Conservation (phyloP, 2,329 filamentous ascomycete genomes). For the Penicillium expansum region DNA sequence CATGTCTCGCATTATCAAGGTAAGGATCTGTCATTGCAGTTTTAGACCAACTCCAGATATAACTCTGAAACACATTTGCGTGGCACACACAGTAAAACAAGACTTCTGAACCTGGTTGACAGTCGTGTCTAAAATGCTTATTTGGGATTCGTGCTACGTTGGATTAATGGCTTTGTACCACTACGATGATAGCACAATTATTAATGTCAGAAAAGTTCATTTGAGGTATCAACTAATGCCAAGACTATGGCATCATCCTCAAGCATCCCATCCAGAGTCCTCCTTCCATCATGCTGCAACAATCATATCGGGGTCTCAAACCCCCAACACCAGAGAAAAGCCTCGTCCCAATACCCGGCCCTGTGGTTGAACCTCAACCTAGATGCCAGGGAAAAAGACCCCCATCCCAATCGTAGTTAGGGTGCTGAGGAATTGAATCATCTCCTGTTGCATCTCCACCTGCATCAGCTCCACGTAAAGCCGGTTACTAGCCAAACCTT, state of each 20-base stretch:
- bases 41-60: not conserved
- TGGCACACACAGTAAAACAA: not conserved
- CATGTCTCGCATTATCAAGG: not conserved
- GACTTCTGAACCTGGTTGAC: not conserved
- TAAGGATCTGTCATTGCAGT: not conserved
- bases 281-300: not conserved
- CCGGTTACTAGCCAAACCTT: not conserved
- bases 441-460: no score
- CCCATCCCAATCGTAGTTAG: no score
- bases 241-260: not conserved
- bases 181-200: not conserved
- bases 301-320: not conserved
- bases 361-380: not conserved
- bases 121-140: conserved; percentile 1
- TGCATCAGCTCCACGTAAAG: no score
- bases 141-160: not conserved
- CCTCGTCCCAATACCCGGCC: not conserved
- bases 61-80: not conserved
- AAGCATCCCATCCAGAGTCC: not conserved
- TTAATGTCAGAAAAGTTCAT: not conserved
- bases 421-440: no score
- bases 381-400: no score
- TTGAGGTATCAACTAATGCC: not conserved
- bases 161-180: not conserved
- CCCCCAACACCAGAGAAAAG: no score